These are phyloP conservation scores for Triticum turgidum DNA, from an alignment of 176 grass and related monocot species.

Conservation along the genomic window DNA sequence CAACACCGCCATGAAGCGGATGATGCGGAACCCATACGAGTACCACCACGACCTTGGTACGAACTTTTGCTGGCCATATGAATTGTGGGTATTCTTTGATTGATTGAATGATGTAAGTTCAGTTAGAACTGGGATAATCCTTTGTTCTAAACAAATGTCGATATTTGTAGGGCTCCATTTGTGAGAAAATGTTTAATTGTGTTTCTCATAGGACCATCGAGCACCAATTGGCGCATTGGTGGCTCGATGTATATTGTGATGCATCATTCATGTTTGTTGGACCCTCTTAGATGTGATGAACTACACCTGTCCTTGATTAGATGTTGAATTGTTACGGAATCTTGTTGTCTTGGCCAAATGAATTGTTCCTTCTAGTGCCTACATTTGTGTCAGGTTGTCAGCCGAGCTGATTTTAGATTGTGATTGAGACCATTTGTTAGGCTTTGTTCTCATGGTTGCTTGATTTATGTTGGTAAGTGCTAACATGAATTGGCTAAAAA, in stretches of 20 bases:
- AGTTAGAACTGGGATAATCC: not conserved
- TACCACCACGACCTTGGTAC: constrained; percentile 83
- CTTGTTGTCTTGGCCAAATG: not conserved
- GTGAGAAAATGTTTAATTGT: not conserved
- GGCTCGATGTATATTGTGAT: not conserved
- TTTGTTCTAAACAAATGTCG: not conserved
- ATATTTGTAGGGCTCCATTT: not conserved
- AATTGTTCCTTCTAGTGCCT: not conserved
- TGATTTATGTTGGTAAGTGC: not conserved
- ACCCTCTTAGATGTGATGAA: not conserved
- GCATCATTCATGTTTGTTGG: not conserved
- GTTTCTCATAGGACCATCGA: not conserved
- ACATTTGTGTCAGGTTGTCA: not conserved
- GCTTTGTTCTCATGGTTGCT: not conserved
- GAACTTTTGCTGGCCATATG: not conserved
- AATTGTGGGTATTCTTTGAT: not conserved
- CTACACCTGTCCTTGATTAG: not conserved
- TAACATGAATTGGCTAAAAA: not conserved
- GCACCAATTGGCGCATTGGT: not conserved
- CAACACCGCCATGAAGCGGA: constrained; percentile 80
- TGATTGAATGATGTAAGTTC: not conserved
- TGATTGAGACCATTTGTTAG: not conserved
- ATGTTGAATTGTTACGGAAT: not conserved
- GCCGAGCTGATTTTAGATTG: not conserved
- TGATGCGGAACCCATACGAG: constrained; percentile 90